These are phyloP conservation scores for Crithidia acanthocephali DNA, from an alignment of 208 protist species.

Conservation along the genomic window DNA sequence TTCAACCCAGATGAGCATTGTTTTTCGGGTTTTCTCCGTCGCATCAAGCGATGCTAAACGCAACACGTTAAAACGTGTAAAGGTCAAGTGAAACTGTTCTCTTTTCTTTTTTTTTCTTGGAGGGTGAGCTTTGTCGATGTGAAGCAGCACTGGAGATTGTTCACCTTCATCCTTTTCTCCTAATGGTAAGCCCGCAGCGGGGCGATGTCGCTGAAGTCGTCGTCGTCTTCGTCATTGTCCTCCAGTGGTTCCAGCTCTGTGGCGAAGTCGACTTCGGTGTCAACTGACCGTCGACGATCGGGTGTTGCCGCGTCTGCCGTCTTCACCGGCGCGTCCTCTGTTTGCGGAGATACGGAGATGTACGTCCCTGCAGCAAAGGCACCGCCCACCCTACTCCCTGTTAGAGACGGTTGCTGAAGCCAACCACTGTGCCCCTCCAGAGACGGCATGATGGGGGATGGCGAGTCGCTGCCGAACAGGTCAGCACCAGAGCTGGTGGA, in stretches of 20 bases:
- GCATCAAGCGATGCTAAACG: background rate
- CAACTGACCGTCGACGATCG: background rate
- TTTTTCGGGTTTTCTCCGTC: too few relatives aligned
- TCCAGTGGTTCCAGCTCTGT: conserved; percentile 35
- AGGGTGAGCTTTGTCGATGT: background rate
- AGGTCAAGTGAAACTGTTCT: background rate
- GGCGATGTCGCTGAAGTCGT: background rate
- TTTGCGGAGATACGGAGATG: conserved; percentile 3
- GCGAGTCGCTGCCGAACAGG: conserved; percentile 7
- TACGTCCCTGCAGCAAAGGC: background rate
- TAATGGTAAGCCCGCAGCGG: background rate
- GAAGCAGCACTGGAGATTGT: background rate
- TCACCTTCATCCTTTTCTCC: background rate
- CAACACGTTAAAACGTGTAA: background rate
- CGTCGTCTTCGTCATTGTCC: conserved; percentile 19
- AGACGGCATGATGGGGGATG: conserved; percentile 13
- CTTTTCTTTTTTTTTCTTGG: background rate
- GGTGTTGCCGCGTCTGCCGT: background rate
- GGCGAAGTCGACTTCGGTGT: conserved; percentile 21
- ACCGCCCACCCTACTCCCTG: background rate
- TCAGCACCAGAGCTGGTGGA: background rate
- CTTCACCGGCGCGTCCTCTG: background rate
- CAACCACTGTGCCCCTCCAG: background rate
- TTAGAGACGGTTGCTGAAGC: background rate
- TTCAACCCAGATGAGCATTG: too few relatives aligned